Evolutionary conservation across 805 yeast genomes (phyloP), one percentile per base, ranked within the genome.

Genomic region (Myxozyma nipponensis): DNA sequence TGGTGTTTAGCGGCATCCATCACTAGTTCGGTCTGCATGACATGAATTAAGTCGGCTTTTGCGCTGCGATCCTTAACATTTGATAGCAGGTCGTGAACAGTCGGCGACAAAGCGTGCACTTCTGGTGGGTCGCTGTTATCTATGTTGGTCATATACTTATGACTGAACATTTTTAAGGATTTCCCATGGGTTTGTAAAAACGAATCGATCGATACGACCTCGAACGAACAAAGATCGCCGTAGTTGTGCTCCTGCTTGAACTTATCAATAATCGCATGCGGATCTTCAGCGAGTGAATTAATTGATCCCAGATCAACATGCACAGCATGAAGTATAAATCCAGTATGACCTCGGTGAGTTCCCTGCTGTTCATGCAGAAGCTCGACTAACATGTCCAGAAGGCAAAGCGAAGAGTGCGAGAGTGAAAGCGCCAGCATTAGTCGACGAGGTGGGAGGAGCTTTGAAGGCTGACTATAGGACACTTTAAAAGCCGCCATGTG

Each of bases 401-500:
- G 68, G 0, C 81, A 84, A 62, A 2, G 90, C 78, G 3, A 87
- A 63, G 50, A 48, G 38, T 19, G 38, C 7, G 52, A 50, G 15
- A 46, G 44, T 15, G 51, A 54, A 28, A 47, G 42, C 21, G 56
- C 50, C 7, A 55, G 37, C 23, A 56, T n/a, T 4, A 55, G 25
- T 24, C 85, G 61, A 0, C 83, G 75, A 28, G 68, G 75, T 17
- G 77, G 79, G 2, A 64, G 49, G 13, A 64, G 70, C 39, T 63
- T 52, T 3, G 68, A 70, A 1, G 68, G 67, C 13, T 78, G 79
- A 71, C 67, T 69, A 50, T 76, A 88, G 60, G 82, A 77, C 21
- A 85, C 90, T 62, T 86, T 85, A 69, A 77, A 89, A 47, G 74
- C 78, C 13, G 85, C 89, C 88, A 91, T 81, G 62, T 77, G 84